Evolutionary conservation across 768 basidiomycete species (phyloP).

Genomic region (Vararia minispora): DNA sequence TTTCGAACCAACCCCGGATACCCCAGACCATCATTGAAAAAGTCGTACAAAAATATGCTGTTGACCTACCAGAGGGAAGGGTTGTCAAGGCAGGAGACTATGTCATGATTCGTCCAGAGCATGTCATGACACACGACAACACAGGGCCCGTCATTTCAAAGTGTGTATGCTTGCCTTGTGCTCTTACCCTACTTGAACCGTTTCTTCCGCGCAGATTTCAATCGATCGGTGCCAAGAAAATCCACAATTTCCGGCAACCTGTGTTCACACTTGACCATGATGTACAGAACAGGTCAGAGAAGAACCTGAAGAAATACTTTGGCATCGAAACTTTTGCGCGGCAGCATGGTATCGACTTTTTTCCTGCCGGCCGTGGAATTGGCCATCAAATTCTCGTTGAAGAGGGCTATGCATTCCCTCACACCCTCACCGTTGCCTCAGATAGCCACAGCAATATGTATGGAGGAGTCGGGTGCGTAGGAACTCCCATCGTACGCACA

Average conservation of each 20-base stretch:
- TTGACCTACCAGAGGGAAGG: constrained; percentile 74
- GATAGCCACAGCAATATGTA: constrained; percentile 99
- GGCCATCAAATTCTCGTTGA: constrained; percentile 97
- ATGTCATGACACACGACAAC: constrained; percentile 98
- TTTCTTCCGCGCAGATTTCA: constrained; percentile 58
- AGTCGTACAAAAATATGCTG: constrained; percentile 93
- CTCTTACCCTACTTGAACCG: neutral
- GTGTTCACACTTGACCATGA: constrained; percentile 98
- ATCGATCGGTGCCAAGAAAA: constrained; percentile 81
- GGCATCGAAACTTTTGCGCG: constrained; percentile 87
- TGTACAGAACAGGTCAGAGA: constrained; percentile 87
- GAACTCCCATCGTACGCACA: constrained; percentile 94
- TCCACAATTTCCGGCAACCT: constrained; percentile 71
- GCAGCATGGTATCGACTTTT: constrained; percentile 81
- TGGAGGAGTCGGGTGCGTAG: constrained; percentile 93
- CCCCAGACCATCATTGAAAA: constrained; percentile 95
- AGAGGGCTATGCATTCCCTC: constrained; percentile 96
- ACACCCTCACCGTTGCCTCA: constrained; percentile 90
- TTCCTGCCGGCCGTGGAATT: constrained; percentile 94
- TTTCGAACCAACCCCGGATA: constrained; percentile 19
- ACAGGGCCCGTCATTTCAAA: constrained; percentile 98
- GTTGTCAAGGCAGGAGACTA: constrained; percentile 92
- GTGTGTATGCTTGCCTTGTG: constrained; percentile 33
- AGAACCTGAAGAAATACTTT: constrained; percentile 88
- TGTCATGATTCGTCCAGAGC: constrained; percentile 97